These are phyloP conservation scores for Crucibulum laeve DNA, from an alignment of 768 basidiomycete genomes.

Conservation along the genomic window DNA sequence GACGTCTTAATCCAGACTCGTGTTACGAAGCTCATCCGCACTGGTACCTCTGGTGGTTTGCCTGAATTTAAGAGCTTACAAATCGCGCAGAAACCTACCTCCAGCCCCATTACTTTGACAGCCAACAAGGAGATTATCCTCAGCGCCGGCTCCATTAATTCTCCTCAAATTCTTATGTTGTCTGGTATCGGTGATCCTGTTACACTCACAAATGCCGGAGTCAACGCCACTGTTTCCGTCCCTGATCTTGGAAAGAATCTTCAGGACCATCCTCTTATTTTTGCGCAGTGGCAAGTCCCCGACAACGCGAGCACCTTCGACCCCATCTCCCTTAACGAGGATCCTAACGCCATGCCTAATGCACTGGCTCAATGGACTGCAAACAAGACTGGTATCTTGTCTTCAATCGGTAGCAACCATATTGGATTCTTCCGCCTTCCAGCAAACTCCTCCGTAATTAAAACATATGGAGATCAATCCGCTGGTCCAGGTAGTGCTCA, in stretches of 20 bases:
- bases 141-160: constrained; percentile 8
- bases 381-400: constrained; percentile 10
- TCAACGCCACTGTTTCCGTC: constrained; percentile 18
- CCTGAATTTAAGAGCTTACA: not conserved
- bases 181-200: constrained; percentile 12
- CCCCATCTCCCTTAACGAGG: not conserved
- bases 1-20: not conserved
- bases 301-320: constrained; percentile 9
- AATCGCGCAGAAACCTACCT: not conserved
- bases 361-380: constrained; percentile 10
- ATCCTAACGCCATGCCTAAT: constrained; percentile 5
- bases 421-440: constrained; percentile 16
- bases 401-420: constrained; percentile 7
- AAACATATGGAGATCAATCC: constrained; percentile 12
- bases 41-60: too few relatives aligned
- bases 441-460: constrained; percentile 2
- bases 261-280: constrained; percentile 18
- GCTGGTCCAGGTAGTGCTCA: constrained; percentile 17
- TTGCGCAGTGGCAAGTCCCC: constrained; percentile 8
- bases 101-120: not conserved
- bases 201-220: constrained; percentile 11
- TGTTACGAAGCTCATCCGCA: not conserved
- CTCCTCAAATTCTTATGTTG: constrained; percentile 11
- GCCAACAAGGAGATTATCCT: constrained; percentile 4
- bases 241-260: constrained; percentile 25